Evolutionary conservation across 805 yeast species (phyloP), one percentile per base, ranked within the genome.

Genomic region (Ogataea glucozyma): DNA sequence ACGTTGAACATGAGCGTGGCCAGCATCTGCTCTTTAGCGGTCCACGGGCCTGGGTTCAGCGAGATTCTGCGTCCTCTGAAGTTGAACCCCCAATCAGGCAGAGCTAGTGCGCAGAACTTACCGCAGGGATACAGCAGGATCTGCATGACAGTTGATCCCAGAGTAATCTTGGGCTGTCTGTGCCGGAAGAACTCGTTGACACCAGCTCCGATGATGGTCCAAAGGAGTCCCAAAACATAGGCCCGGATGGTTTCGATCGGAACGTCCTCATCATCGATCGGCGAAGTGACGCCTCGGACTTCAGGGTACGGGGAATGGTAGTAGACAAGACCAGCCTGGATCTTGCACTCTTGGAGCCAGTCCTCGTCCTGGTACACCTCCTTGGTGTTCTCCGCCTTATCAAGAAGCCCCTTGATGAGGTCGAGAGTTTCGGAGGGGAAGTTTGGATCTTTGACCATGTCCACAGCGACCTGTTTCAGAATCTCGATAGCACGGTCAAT

Each of bases 1-100:
- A 69, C 67, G 31, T 67, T 62, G 42, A 66, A 65, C 40, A 69
- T 59, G 26, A 71, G 48, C 49, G 87, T 76, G 1, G 83, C 67
- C 44, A 83, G 69, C 81, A 80, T 78, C 58, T 82, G 88, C 53
- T 81, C 87, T 56, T 81, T 81, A 49, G 60, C 67, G 23, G 70
- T 64, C 83, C 85, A 83, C 10, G 83, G 83, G 8, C 86, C 84
- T 3, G 83, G 83, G 58, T 79, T 79, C 40, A 81, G 58, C 7
- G 70, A 66, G 33, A 26, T n/a, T 27, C 70, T 65, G 21, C 54
- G 64, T 38, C 79, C 74, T 31, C 57, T 47, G 30, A 68, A 27
- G 6, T 58, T 66, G 52, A 75, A 56, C 4, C 72, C 68, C 58
- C 66, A 58, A 41, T 72, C 69, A 4, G 78, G 77, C 14, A 66